Conservation (phyloP, 2,329 filamentous ascomycete genomes). For the Colletotrichum agaves region DNA sequence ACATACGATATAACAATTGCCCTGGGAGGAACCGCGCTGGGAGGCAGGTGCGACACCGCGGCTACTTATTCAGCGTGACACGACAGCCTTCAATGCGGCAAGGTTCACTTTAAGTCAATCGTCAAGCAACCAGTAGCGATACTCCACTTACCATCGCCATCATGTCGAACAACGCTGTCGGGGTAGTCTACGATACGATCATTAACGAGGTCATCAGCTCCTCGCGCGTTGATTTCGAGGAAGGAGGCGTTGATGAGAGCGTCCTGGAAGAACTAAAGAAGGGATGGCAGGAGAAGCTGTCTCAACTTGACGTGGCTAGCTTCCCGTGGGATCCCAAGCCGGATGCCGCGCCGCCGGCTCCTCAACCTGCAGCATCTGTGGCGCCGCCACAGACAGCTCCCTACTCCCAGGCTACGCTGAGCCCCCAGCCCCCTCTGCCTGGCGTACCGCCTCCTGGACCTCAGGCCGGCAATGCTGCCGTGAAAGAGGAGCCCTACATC, state of each 20-base stretch:
- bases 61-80: not conserved
- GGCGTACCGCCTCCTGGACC: conserved; percentile 41
- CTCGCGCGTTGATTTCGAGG: conserved; percentile 95
- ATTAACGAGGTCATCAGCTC: conserved; percentile 90
- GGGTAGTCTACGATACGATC: conserved; percentile 81
- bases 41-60: not conserved
- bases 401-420: conserved; percentile 51
- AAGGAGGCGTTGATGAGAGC: conserved; percentile 88
- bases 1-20: not conserved
- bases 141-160: conserved; percentile 40
- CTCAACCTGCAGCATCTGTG: conserved; percentile 42
- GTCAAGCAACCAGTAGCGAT: not conserved
- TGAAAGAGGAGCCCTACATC: conserved; percentile 58
- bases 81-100: not conserved
- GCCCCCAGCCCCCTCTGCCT: conserved; percentile 46
- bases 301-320: conserved; percentile 82
- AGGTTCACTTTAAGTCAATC: not conserved
- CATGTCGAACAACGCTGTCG: conserved; percentile 72
- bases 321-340: conserved; percentile 92
- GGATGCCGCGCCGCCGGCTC: conserved; percentile 62
- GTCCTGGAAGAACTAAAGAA: conserved; percentile 85
- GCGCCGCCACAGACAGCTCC: conserved; percentile 38
- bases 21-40: not conserved
- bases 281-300: conserved; percentile 95
- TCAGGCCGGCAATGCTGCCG: conserved; percentile 50